A percentile compares a stretch with the other conserved stretches of the same genome.
These are phyloP conservation scores for Dioscorea dumetorum DNA, from an alignment of 106 monocot species.

Conservation along the genomic window DNA sequence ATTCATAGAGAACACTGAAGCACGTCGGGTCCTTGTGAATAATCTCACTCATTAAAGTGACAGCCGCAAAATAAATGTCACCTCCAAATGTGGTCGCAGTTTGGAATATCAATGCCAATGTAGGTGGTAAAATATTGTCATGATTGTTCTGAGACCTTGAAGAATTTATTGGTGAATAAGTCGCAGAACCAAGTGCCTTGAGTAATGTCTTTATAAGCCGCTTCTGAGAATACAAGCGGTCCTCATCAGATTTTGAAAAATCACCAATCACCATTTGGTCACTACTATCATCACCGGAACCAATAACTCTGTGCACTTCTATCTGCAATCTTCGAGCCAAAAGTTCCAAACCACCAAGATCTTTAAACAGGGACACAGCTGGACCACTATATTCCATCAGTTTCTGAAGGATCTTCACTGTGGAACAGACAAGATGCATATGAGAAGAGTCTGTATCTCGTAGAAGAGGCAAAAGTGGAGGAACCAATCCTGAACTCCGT, in stretches of 20 bases:
- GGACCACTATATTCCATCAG: constrained; percentile 92
- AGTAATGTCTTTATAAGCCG: constrained; percentile 83
- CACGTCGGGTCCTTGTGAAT: constrained; percentile 98
- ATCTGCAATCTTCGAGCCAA: constrained; percentile 72
- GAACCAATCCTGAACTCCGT: constrained; percentile 83
- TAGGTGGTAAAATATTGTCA: constrained; percentile 52
- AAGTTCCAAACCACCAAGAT: constrained; percentile 86
- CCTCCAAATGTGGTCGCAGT: constrained; percentile 81
- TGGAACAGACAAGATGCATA: constrained; percentile 77
- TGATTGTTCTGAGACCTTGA: constrained; percentile 58
- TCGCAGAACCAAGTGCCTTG: constrained; percentile 87
- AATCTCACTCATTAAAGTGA: constrained; percentile 98
- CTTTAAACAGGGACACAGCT: constrained; percentile 90
- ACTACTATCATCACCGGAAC: constrained; percentile 27
- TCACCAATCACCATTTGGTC: constrained; percentile 50
- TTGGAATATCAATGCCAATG: constrained; percentile 76
- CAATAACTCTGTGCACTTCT: constrained; percentile 78
- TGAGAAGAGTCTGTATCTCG: constrained; percentile 66
- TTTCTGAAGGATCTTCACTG: constrained; percentile 93
- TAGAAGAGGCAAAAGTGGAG: constrained; percentile 76
- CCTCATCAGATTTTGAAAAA: constrained; percentile 49
- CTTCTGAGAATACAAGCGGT: constrained; percentile 72
- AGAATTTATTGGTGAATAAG: constrained; percentile 89
- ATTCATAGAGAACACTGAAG: constrained; percentile 56
- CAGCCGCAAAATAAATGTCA: constrained; percentile 96